These are phyloP conservation scores for Ustilago nuda DNA, from an alignment of 1,284 basidiomycete genomes.

Conservation along the genomic window DNA sequence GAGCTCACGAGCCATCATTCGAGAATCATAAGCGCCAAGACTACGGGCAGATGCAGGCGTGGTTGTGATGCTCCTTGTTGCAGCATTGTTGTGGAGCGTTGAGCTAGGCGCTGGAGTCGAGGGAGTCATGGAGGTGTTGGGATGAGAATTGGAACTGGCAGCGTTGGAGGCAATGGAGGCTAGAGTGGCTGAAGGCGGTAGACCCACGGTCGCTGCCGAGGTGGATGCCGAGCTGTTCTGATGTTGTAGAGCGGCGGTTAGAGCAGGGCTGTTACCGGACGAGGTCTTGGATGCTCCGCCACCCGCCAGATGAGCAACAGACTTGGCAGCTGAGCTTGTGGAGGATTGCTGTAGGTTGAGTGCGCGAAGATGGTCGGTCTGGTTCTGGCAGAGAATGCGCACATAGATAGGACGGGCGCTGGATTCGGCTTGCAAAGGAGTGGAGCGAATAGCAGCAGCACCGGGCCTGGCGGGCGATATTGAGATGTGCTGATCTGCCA, in stretches of 20 bases:
- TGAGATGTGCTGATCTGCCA: background rate
- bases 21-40: slow-evolving; percentile 34
- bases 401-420: slow-evolving; percentile 44
- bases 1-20: slow-evolving; percentile 53
- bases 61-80: slow-evolving; percentile 8
- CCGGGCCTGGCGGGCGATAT: background rate
- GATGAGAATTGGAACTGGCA: slow-evolving; percentile 46
- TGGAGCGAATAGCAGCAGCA: background rate
- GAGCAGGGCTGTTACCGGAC: slow-evolving; percentile 12
- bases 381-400: slow-evolving; percentile 58
- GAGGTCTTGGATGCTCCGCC: slow-evolving; percentile 19
- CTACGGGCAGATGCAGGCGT: slow-evolving; percentile 42
- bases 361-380: slow-evolving; percentile 55
- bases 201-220: slow-evolving; percentile 20
- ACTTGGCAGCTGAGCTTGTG: slow-evolving; percentile 22
- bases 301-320: slow-evolving; percentile 38
- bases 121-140: slow-evolving; percentile 23
- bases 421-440: slow-evolving; percentile 7
- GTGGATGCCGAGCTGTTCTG: slow-evolving; percentile 8
- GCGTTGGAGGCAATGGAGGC: slow-evolving; percentile 54
- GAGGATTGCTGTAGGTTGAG: slow-evolving; percentile 24
- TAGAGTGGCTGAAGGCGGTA: slow-evolving; percentile 38
- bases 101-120: slow-evolving; percentile 28
- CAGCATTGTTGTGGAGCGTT: slow-evolving; percentile 6
- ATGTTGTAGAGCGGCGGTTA: slow-evolving; percentile 7